Evolutionary conservation across 2,329 filamentous ascomycete genomes (phyloP), one percentile per base, ranked within the genome.

Genomic region (Microsporum canis): DNA sequence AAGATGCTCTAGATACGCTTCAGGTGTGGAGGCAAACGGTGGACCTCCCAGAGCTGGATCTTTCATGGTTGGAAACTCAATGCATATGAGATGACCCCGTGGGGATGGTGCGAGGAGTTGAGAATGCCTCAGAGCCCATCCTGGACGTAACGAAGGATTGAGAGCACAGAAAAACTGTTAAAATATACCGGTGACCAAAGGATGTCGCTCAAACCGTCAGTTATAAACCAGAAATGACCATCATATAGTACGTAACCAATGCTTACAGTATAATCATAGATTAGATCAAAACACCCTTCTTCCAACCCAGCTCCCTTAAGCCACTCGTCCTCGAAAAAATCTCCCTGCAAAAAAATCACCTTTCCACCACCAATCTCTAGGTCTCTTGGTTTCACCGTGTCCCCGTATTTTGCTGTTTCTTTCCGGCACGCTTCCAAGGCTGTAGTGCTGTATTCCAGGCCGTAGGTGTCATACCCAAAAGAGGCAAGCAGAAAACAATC

Each of bases 51-150:
- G 78, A 8, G 77, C 78, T 7, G 86, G 80, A 47, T 83, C 79
- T 71, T 91, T 94, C 63, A 83, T 80, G 0, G 86, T 84, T 7
- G 90, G 90, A 71, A 88, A 95, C 71, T 95, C 89, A 63, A 95
- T 80, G 73, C 84, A 86, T 57, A 86, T 77, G 60, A 86, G 75
- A 57, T 76, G 74, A 4, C 82, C 82, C 1, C 63, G 63, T 2
- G 71, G 72, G 1, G 73, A 71, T 12, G 77, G 73, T 12, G 79
- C 73, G 8, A 86, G 77, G 5, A 86, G 75, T 60, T 80, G 73
- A 3, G 76, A 76, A 70, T 82, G 80, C 23, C 82, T 77, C 14
- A 76, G 71, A 2, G 83, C 80, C 84, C 84, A 87, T 29, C 72
- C 68, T 0, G 83, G 78, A n/a, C 84, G 77, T 61, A 84, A 70